Evolutionary conservation across 345 rosid species (phyloP), one percentile per base, ranked within the genome.

Genomic region (Brassica nigra): DNA sequence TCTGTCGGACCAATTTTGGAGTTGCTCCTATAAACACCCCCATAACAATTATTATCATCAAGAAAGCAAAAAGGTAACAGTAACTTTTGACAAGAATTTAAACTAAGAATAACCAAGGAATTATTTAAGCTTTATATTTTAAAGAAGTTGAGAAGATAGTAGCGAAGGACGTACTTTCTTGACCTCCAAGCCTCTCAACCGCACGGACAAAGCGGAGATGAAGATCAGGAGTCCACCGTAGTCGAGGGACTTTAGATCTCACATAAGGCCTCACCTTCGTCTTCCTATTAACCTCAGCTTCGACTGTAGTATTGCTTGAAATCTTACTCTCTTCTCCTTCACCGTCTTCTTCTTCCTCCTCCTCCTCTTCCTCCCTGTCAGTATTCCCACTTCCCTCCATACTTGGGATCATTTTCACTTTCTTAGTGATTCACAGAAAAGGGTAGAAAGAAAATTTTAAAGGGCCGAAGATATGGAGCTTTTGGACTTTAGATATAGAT

Each of bases 221-320:
- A 54, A 93, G 92, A 58, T 89, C 97, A 3, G 90, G 97, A 78
- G 98, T 93, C 98, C 98, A 93, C 2, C 98, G 87, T 14, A 93
- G 94, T 16, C 98, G 80, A 2, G 97, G 98, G 79, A 84, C 77
- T 80, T 90, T 91, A 8, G 95, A 91, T 80, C 97, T 82, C 54
- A 89, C 83, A 34, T 93, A 91, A 64, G 92, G 97, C 75, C 98
- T 86, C 5, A 91, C 95, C 7, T 71, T 69, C 0, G 71, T 30
- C 86, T 87, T 89, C 89, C 90, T 91, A 20, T 88, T 86, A 14
- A 67, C 85, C 81, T 87, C 64, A 59, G 64, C 97, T 78, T 90
- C 97, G 68, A 90, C 89, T 36, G 96, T 92, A 82, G 97, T 92
- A 80, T 87, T 94, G 90, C 97, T 94, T n/a, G 97, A 92, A 6